Conservation (phyloP, 2,329 filamentous ascomycete genomes). For the Hymenotorrendiella dingleyae region DNA sequence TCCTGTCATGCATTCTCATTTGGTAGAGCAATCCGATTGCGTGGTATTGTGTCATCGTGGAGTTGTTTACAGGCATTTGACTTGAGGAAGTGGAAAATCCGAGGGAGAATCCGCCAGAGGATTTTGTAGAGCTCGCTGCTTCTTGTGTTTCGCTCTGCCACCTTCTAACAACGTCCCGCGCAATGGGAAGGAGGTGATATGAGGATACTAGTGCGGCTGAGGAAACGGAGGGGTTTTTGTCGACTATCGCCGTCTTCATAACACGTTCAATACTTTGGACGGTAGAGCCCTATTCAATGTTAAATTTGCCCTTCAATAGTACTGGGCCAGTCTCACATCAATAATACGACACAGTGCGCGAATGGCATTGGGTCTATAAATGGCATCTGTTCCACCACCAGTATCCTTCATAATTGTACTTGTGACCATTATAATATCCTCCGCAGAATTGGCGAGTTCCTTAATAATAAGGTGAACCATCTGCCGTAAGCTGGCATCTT, state of each 20-base stretch:
- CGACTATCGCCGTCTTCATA: conserved; percentile 98
- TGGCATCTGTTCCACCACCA: conserved; percentile 85
- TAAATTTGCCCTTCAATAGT: conserved; percentile 15
- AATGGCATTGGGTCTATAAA: conserved; percentile 94
- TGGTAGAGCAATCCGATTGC: conserved; percentile 96
- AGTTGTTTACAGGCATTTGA: conserved; percentile 78
- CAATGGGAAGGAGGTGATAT: conserved; percentile 94
- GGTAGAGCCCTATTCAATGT: conserved; percentile 66
- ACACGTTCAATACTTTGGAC: conserved; percentile 97
- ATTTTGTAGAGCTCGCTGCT: conserved; percentile 85
- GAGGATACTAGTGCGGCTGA: conserved; percentile 94
- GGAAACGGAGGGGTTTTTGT: conserved; percentile 96
- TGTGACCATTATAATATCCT: conserved; percentile 99
- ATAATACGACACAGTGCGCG: conserved; percentile 94
- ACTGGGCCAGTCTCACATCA: conserved; percentile 57
- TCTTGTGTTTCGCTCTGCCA: conserved; percentile 99
- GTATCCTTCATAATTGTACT: conserved; percentile 99
- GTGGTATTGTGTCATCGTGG: conserved; percentile 97
- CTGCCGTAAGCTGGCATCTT: conserved; percentile 94
- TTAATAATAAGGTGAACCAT: conserved; percentile 99
- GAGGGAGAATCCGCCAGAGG: conserved; percentile 81
- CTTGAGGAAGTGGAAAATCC: conserved; percentile 80
- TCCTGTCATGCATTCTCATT: conserved; percentile 94
- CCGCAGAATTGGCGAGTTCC: conserved; percentile 89
- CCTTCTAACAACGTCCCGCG: conserved; percentile 87